A percentile compares a stretch with the other conserved stretches of the same genome.
Evolutionary conservation across 2,329 filamentous ascomycete species (phyloP).

Genomic region (Cytospora piceae): DNA sequence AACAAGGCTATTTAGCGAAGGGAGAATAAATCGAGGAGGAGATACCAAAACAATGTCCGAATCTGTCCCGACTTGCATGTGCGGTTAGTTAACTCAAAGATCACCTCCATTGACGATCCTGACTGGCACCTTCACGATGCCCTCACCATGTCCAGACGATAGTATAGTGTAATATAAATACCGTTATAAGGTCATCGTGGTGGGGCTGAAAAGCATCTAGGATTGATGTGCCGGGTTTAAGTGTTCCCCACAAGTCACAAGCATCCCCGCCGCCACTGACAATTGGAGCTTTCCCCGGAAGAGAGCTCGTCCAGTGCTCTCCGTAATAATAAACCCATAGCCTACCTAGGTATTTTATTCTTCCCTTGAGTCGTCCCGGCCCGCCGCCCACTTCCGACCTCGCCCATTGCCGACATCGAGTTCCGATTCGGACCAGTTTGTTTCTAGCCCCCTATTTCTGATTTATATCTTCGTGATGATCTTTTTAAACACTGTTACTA

Average conservation of each 20-base stretch:
- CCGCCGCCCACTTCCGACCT: slow-evolving; percentile 14
- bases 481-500: neutral
- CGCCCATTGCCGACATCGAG: slow-evolving; percentile 16
- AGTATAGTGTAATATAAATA: no score
- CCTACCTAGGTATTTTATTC: no score
- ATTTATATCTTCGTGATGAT: neutral
- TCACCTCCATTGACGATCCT: no score
- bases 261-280: neutral
- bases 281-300: neutral
- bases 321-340: no score
- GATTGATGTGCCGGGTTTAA: no score
- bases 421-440: slow-evolving; percentile 9
- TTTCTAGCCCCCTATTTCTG: neutral
- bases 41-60: neutral
- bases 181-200: no score
- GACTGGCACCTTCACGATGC: no score
- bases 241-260: neutral
- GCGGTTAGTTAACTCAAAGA: no score
- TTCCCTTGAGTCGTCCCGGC: neutral
- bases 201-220: no score
- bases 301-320: neutral
- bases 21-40: neutral
- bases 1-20: neutral
- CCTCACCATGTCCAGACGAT: no score
- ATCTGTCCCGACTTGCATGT: neutral